Evolutionary conservation across 305 asterid species (phyloP).

Genomic region (Plantago coronopus): DNA sequence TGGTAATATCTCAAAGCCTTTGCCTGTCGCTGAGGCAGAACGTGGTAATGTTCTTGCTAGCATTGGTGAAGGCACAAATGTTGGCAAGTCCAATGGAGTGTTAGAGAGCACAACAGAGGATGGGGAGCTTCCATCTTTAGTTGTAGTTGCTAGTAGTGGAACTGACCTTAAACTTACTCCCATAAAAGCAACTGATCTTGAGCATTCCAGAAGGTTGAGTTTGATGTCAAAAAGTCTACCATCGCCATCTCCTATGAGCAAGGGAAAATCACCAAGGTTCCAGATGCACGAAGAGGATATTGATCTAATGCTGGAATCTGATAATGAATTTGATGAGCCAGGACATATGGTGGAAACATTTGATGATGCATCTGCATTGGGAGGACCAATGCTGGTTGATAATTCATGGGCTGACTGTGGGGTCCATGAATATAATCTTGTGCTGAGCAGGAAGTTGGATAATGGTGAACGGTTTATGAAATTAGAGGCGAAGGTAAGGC

Average conservation of each 20-base stretch:
- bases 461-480: constrained; percentile 45
- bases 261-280: constrained; percentile 67
- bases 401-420: constrained; percentile 62
- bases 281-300: constrained; percentile 64
- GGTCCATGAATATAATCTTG: constrained; percentile 58
- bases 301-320: constrained; percentile 82
- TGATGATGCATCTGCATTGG: constrained; percentile 28
- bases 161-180: constrained; percentile 40
- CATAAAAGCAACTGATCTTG: constrained; percentile 41
- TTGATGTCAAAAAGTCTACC: constrained; percentile 61
- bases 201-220: constrained; percentile 50
- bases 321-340: constrained; percentile 69
- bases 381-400: constrained; percentile 27
- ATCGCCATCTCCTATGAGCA: constrained; percentile 57
- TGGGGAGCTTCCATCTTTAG: constrained; percentile 85
- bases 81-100: constrained; percentile 48
- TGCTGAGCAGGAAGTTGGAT: constrained; percentile 50
- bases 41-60: constrained; percentile 40
- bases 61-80: constrained; percentile 34
- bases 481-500: constrained; percentile 77
- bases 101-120: constrained; percentile 73
- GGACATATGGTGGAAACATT: constrained; percentile 49
- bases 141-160: constrained; percentile 37
- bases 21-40: constrained; percentile 40
- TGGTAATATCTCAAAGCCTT: constrained; percentile 31